Base-by-base conservation (phyloP, 2,329 filamentous ascomycete species). In the Lanzia echinophila region DNA sequence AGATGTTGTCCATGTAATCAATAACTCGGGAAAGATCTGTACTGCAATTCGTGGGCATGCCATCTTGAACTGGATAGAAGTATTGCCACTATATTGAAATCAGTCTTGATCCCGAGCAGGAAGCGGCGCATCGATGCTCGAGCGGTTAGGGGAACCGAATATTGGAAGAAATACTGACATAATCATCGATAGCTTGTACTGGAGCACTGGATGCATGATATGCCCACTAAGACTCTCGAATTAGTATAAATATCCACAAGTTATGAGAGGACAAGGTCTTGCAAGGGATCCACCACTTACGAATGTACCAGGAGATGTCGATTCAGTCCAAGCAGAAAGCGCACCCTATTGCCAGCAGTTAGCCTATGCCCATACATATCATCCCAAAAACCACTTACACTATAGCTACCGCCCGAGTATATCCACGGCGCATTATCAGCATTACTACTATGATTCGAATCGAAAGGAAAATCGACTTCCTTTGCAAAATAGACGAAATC, bases 21-120 rank as follows among this genome's bases (percentile, higher is more conserved):
- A 81, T 70, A 17, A 83, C 77, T 3, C 71, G 68, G 1, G 70
- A 65, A 31, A 81, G 67, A 61, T 82, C 79, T 2, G 62, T 69
- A 63, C 75, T 80, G 68, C 80, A 83, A 65, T 83, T 83, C 60
- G 71, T 64, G 6, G 80, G 73, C 77, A 83, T 82, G 7, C 78
- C 79, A 32, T 77, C 61, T 61, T 79, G 75, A n/a, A 82, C 71
- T 0, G 79, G 79, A 3, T 70, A 61, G 61, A 81, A 83, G 60
- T 83, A 83, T 64, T 76, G 70, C 78, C 78, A 83, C 70, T 73
- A 38, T 22, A 2, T 10, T 42, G 12, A 41, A 19, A n/a, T n/a
- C n/a, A n/a, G n/a, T n/a, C n/a, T n/a, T n/a, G n/a, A n/a, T n/a
- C n/a, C n/a, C n/a, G n/a, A n/a, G n/a, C n/a, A n/a, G n/a, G n/a